Base-by-base conservation (phyloP, 1,284 basidiomycete genomes). In the Cutaneotrichosporon spelunceum region DNA sequence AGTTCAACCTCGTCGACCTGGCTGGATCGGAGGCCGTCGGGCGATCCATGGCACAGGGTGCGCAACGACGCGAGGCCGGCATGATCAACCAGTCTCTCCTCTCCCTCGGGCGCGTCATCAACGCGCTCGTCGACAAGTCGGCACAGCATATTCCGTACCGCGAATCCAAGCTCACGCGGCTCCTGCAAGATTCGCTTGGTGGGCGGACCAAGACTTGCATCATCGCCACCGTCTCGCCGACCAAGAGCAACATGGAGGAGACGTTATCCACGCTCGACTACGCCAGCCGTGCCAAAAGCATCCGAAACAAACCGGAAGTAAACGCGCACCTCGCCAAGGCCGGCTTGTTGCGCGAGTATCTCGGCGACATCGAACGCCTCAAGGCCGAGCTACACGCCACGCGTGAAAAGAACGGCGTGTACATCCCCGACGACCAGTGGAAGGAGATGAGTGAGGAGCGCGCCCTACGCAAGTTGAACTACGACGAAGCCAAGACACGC, bases 11-110 rank as follows among this genome's bases (percentile, higher is more conserved):
- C 21, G 96, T 99, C 60, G 95, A 99, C 75, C 82, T 99, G 62
- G 96, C 96, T 42, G 96, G 96, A 7, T 95, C 92, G 4, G 96
- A 99, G 79, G 98, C 97, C 71, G 95, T 99, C 69, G 95, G 93
- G 10, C 84, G 95, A 19, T 93, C 91, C 0, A 96, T 96, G 8
- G 96, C 96, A 1, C 92, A 94, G 78, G 91, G 97, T 75, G 93
- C 92, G 76, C 84, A 94, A 60, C 96, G 95, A 2, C 84, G 93
- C 68, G 96, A 99, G 75, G 96, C 96, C 1, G 96, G 96, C 9
- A 96, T 96, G 90, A 99, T 99, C 79, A 99, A 99, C 74, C 93
- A 98, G 79, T 96, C 92, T 74, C 82, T 99, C 42, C 82, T 99
- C 7, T 97, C 96, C 23, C 87, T 99, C 14, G 96, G 96, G 1